Evolutionary conservation across 2,329 filamentous ascomycete species (phyloP).

Genomic region (Epicoccum sorghinum): DNA sequence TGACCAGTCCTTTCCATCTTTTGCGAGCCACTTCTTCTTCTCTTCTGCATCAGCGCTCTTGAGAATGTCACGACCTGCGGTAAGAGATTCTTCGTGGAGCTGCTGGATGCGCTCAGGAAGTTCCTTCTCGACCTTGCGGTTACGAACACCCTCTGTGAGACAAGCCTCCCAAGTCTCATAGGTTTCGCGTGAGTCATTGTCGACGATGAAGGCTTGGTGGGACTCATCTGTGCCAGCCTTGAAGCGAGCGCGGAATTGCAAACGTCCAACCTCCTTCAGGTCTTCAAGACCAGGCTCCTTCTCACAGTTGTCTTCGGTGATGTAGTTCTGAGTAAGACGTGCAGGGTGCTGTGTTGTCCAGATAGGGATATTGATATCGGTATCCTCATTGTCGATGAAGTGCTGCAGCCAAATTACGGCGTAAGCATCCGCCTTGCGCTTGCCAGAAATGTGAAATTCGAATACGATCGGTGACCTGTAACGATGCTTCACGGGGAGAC

Average conservation of each 20-base stretch:
- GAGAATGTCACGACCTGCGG: conserved; percentile 79
- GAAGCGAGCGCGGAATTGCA: conserved; percentile 82
- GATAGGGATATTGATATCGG: conserved; percentile 83
- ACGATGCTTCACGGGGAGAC: conserved; percentile 86
- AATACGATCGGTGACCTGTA: conserved; percentile 91
- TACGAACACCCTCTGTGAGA: conserved; percentile 81
- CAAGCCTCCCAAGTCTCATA: conserved; percentile 96
- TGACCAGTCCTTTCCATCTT: conserved; percentile 83
- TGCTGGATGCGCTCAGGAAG: conserved; percentile 74
- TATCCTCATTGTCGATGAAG: conserved; percentile 78
- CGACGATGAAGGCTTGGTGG: conserved; percentile 80
- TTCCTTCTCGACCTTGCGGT: conserved; percentile 72
- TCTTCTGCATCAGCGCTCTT: conserved; percentile 74
- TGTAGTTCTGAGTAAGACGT: conserved; percentile 88
- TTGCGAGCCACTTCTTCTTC: conserved; percentile 77
- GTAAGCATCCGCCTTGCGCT: conserved; percentile 74
- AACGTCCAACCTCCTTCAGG: conserved; percentile 78
- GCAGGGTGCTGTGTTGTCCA: conserved; percentile 79
- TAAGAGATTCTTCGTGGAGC: conserved; percentile 81
- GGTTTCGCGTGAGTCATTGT: conserved; percentile 89
- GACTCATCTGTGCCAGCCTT: conserved; percentile 89
- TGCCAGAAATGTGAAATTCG: conserved; percentile 75
- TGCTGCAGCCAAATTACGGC: conserved; percentile 86
- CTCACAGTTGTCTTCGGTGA: conserved; percentile 77
- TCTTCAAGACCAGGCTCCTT: conserved; percentile 74